These are phyloP conservation scores for Rhodotorula sp. DNA, from an alignment of 1,284 basidiomycete genomes.

Conservation along the genomic window DNA sequence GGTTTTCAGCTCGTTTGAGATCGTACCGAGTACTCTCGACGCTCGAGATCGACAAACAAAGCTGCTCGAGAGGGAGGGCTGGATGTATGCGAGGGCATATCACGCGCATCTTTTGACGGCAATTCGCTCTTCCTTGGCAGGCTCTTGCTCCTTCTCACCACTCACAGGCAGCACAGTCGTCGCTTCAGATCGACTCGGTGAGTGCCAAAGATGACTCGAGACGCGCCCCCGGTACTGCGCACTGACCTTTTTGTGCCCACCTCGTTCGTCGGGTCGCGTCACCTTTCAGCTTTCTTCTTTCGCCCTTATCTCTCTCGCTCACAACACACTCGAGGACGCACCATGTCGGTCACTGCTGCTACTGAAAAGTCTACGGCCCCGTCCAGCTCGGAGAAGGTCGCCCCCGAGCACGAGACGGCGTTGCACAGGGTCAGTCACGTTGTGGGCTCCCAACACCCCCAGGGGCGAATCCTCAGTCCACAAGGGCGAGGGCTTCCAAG, in stretches of 20 bases:
- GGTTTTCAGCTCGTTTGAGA: too few species aligned
- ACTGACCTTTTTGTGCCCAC: background rate
- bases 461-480: background rate
- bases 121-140: background rate
- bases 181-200: too few species aligned
- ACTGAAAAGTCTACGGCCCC: slow-evolving; percentile 3
- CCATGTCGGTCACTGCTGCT: background rate
- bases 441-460: too few species aligned
- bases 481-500: too few species aligned
- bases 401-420: slow-evolving; percentile 3
- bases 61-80: background rate
- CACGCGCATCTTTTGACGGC: background rate
- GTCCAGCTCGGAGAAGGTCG: background rate
- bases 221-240: background rate
- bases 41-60: too few species aligned
- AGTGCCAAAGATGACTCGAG: background rate
- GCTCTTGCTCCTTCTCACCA: background rate
- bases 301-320: background rate
- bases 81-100: background rate
- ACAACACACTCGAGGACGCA: background rate
- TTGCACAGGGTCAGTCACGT: slow-evolving; percentile 7
- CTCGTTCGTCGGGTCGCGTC: background rate
- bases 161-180: too few species aligned
- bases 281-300: background rate
- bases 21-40: too few species aligned